Base-by-base conservation (phyloP, 192 early-diverging fungal species). In the Mortierella alpina region DNA sequence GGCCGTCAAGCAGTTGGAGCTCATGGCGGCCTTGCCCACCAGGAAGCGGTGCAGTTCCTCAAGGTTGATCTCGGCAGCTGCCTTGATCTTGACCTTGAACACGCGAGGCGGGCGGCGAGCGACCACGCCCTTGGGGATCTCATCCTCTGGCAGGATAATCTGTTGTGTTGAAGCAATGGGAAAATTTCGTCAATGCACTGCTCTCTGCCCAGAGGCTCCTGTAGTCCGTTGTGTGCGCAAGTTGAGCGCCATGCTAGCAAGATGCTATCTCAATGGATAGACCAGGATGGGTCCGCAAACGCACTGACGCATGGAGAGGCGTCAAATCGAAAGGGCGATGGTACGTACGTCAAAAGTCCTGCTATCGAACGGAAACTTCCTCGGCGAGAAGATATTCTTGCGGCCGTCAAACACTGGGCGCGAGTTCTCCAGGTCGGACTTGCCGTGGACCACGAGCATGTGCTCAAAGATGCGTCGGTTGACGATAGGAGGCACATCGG, bases 391-490 rank as follows among this genome's bases (percentile, higher is more conserved):
- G 1, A 96, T 88, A 51, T 95, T 95, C 80, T 92, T 91, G 42
- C 93, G 84, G 9, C 95, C 93, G 74, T 98, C 97, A 84, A 89
- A 98, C 2, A 97, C 91, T 53, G 93, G 88, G 17, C 80, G 67
- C 42, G 90, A 83, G n/a, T 89, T 87, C 7, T 83, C 83, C 5
- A 96, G 87, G 6, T 83, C 87, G 23, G 86, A 85, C 18, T 84
- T 72, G 11, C 86, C 75, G 66, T 88, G 69, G 15, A 82, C 44
- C 7, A 78, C 75, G 59, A 93, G 88, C 83, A 93, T 91, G n/a
- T 87, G 62, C 63, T 92, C 85, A 82, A 89, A 95, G 57, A 96
- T 77, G 12, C 88, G 81, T 9, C 93, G 69, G 72, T 93, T 91
- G 46, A 96, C 91, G 6, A 90, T 87, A 4, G 92, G 90, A 13